These are phyloP conservation scores for Metschnikowia rubicola DNA, from an alignment of 805 yeast genomes.

Conservation along the genomic window DNA sequence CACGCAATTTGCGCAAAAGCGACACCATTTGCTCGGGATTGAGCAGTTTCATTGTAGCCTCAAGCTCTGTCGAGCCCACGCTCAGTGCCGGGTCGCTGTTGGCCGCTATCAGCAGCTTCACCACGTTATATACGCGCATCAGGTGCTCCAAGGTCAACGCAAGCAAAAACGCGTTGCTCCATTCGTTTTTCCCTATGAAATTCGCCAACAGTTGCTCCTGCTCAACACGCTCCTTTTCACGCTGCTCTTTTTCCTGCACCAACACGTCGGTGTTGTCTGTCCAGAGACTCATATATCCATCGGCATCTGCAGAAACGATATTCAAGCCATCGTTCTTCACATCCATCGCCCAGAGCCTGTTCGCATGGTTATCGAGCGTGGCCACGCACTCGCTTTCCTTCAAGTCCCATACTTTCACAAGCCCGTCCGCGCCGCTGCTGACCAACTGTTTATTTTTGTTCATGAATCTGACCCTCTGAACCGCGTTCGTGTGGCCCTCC, in stretches of 20 bases:
- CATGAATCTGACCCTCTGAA: constrained; percentile 74
- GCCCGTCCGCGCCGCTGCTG: constrained; percentile 90
- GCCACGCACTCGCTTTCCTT: constrained; percentile 64
- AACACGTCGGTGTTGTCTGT: constrained; percentile 79
- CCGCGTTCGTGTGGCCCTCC: constrained; percentile 93
- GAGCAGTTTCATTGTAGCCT: constrained; percentile 55
- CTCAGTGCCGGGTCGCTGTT: constrained; percentile 46
- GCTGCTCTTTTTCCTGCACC: constrained; percentile 46
- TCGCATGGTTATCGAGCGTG: constrained; percentile 87
- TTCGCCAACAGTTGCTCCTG: constrained; percentile 86
- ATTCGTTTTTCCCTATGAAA: constrained; percentile 65
- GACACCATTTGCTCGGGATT: constrained; percentile 55
- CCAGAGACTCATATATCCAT: constrained; percentile 89
- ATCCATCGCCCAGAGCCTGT: constrained; percentile 90
- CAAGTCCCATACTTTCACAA: constrained; percentile 86
- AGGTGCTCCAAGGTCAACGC: constrained; percentile 90
- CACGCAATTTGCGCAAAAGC: constrained; percentile 74
- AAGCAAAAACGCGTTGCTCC: constrained; percentile 83
- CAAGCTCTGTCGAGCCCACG: constrained; percentile 59
- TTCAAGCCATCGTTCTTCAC: constrained; percentile 61
- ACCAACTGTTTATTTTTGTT: constrained; percentile 65
- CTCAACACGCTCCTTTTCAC: constrained; percentile 60
- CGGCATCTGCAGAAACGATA: constrained; percentile 89
- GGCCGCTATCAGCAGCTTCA: constrained; percentile 57
- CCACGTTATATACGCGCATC: constrained; percentile 76